Evolutionary conservation across 257 asterid species (phyloP), one percentile per base, ranked within the genome.

Genomic region (Scutellaria minor): DNA sequence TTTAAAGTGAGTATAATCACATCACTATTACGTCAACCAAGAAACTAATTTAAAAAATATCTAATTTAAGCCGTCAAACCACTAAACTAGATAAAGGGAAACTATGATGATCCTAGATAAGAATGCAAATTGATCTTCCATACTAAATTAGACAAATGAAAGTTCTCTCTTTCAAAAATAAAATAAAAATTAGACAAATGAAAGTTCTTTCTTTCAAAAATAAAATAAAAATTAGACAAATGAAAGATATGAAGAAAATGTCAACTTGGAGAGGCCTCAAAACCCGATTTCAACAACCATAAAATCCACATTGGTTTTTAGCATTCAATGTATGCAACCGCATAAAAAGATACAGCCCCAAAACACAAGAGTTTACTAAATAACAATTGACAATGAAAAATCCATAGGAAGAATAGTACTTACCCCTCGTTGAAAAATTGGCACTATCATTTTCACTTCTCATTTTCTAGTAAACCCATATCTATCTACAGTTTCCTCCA

Each of bases 241-340:
- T 59, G 60, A 27, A 45, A 68, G 18, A 66, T 9, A 22, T 6
- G 6, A 42, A 11, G 20, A 56, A 56, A 54, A 6, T 15, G 15
- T 20, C 15, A 47, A 60, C 35, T 35, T 41, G 44, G 22, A 20
- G 20, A 70, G 62, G 37, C 13, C 13, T 47, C 9, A 50, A 60
- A 59, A 57, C 39, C 24, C 47, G 37, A 13, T 40, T 40, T 62
- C 53, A 70, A 46, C 50, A n/a, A 58, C 68, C 56, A 31, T 37
- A 54, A 64, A 51, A 39, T 39, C 47, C 48, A 11, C 6, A n/a
- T n/a, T n/a, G 18, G 1, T 31, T 46, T 22, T 22, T 11, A 74
- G 15, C 22, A 50, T 75, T 75, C 74, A 58, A 20, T 66, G 79
- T 66, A 68, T 75, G 18, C 42, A 66, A 46, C 61, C 60, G 9